These are phyloP conservation scores for Auriculariales sp. DNA, from an alignment of 768 basidiomycete genomes.

Conservation along the genomic window DNA sequence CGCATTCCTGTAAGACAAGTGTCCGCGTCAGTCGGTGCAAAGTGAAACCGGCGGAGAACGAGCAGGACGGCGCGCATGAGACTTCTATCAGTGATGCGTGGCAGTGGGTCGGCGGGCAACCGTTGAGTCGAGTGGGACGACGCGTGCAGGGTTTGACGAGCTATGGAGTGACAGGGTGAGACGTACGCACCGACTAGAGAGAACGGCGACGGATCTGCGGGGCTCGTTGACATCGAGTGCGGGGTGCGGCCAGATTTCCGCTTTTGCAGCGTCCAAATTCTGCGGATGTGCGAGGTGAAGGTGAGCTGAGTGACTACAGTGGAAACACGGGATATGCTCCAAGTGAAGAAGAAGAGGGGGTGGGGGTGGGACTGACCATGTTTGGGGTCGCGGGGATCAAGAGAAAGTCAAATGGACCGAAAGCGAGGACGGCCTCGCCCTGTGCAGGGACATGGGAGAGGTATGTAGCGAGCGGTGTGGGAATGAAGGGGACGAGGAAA, in stretches of 20 bases:
- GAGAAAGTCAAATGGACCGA: conserved; percentile 70
- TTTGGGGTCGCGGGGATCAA: conserved; percentile 47
- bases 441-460: conserved; percentile 60
- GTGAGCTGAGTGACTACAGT: too few relatives aligned
- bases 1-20: conserved; percentile 40
- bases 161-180: background rate
- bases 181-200: conserved; percentile 48
- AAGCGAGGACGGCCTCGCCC: conserved; percentile 62
- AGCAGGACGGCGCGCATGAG: background rate
- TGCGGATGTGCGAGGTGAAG: background rate
- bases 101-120: background rate
- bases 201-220: conserved; percentile 54
- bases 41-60: background rate
- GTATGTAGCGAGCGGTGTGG: conserved; percentile 63
- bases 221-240: conserved; percentile 57
- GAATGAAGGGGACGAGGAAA: conserved; percentile 41
- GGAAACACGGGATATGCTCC: too few relatives aligned
- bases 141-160: background rate
- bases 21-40: background rate
- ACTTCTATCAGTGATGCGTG: conserved; percentile 1
- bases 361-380: conserved; percentile 1
- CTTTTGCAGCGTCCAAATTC: background rate
- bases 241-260: conserved; percentile 53
- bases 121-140: too few relatives aligned
- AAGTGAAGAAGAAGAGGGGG: conserved; percentile 51